Evolutionary conservation across 83 land plant species (phyloP).

Genomic region (Picea abies): DNA sequence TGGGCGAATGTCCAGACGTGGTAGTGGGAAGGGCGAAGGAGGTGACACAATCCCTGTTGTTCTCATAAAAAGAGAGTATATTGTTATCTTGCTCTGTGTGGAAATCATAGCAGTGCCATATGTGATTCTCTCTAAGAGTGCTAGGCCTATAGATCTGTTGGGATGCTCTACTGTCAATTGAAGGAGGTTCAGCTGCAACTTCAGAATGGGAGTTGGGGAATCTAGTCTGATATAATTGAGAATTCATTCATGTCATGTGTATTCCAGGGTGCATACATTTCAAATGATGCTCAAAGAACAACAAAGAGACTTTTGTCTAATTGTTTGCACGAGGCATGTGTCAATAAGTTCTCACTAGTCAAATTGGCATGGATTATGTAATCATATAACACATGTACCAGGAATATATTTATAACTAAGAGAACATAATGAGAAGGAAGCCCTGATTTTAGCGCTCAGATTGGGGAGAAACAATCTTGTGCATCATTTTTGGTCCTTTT

Average conservation of each 20-base stretch:
- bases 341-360: neutral
- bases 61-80: neutral
- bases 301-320: neutral
- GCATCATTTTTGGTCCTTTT: too few relatives aligned
- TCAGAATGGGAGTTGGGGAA: neutral
- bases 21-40: conserved; percentile 6
- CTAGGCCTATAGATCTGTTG: conserved; percentile 2
- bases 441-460: too few relatives aligned
- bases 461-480: too few relatives aligned
- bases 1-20: neutral
- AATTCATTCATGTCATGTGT: neutral
- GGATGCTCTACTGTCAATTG: neutral
- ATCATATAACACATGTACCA: too few relatives aligned
- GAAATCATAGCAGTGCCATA: conserved; percentile 9
- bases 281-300: conserved; percentile 2
- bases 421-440: too few relatives aligned
- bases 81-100: neutral
- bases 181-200: conserved; percentile 1
- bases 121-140: conserved; percentile 1
- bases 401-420: too few relatives aligned
- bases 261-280: neutral
- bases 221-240: neutral
- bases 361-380: neutral
- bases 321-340: neutral
- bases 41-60: neutral